phyloP scores from a whole-genome alignment of 192 early-diverging fungal species.

The Backusella australiensis region DNA sequence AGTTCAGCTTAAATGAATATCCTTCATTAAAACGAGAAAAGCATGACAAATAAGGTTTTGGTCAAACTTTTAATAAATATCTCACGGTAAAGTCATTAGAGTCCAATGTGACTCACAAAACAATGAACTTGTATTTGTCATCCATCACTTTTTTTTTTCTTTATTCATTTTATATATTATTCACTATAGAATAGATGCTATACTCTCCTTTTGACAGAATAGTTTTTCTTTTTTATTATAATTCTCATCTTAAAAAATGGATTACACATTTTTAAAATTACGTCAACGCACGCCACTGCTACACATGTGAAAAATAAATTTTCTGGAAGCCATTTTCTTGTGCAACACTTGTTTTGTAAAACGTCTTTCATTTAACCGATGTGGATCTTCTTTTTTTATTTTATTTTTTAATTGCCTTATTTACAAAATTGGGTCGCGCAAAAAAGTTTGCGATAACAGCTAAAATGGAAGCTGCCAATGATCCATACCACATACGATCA shows the following conservation, averaged over 20 bases:
- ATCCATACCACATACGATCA: constrained; percentile 30
- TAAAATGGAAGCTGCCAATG: constrained; percentile 25
- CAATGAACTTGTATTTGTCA: not conserved
- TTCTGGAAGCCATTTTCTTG: not conserved
- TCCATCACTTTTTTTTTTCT: not conserved
- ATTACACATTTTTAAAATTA: not conserved
- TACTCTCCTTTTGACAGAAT: too few species aligned
- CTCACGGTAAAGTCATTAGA: not conserved
- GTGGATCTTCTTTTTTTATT: not conserved
- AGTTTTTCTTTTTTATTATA: too few species aligned
- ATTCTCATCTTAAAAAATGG: not conserved
- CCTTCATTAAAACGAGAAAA: not conserved
- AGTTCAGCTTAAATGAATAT: too few species aligned
- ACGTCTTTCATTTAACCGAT: not conserved
- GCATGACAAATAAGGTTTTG: not conserved
- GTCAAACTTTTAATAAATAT: not conserved
- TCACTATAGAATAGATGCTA: too few species aligned
- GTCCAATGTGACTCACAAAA: not conserved
- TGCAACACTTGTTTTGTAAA: not conserved
- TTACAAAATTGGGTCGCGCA: constrained; percentile 8
- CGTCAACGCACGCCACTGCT: not conserved
- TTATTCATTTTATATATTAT: not conserved
- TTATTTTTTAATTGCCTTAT: not conserved
- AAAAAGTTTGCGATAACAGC: constrained; percentile 18
- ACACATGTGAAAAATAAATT: not conserved